phyloP scores from a whole-genome alignment of 2,329 filamentous ascomycete genomes.

The Catunica adiposa region DNA sequence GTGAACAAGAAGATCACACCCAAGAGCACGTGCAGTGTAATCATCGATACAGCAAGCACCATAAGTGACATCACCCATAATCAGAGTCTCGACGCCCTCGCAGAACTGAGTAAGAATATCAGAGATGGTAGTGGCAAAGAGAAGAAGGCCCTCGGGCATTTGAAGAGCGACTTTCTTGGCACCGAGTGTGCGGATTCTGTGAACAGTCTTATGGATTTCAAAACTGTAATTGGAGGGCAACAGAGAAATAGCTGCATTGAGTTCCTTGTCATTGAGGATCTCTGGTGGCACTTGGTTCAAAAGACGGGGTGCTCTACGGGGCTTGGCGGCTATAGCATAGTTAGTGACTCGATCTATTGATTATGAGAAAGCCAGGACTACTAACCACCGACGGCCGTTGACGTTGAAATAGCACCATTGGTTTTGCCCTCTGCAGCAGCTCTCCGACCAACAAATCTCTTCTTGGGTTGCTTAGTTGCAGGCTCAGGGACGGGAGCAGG shows the following conservation, averaged over 20 bases:
- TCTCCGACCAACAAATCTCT: slow-evolving; percentile 75
- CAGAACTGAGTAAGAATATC: slow-evolving; percentile 94
- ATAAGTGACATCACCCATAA: slow-evolving; percentile 99
- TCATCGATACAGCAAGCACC: slow-evolving; percentile 98
- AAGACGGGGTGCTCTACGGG: slow-evolving; percentile 58
- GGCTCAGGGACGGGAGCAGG: neutral
- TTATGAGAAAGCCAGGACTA: neutral
- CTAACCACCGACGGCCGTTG: slow-evolving; percentile 12
- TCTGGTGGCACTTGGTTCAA: slow-evolving; percentile 80
- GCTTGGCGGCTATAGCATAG: slow-evolving; percentile 41
- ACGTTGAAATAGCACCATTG: slow-evolving; percentile 7
- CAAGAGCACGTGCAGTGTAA: slow-evolving; percentile 84
- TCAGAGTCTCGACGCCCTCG: slow-evolving; percentile 75
- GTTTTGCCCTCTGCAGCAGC: slow-evolving; percentile 40
- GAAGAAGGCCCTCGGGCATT: slow-evolving; percentile 84
- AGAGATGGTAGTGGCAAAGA: slow-evolving; percentile 94
- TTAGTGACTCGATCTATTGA: neutral
- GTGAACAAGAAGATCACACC: slow-evolving; percentile 86
- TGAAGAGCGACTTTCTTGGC: slow-evolving; percentile 83
- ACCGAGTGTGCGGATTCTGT: slow-evolving; percentile 66
- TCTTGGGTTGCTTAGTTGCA: slow-evolving; percentile 55
- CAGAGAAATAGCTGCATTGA: slow-evolving; percentile 73
- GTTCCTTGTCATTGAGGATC: slow-evolving; percentile 68
- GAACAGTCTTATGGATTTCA: slow-evolving; percentile 95
- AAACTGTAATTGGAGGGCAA: slow-evolving; percentile 96